phyloP scores from a whole-genome alignment of 148 eudicot genomes.

The Fagopyrum tataricum region DNA sequence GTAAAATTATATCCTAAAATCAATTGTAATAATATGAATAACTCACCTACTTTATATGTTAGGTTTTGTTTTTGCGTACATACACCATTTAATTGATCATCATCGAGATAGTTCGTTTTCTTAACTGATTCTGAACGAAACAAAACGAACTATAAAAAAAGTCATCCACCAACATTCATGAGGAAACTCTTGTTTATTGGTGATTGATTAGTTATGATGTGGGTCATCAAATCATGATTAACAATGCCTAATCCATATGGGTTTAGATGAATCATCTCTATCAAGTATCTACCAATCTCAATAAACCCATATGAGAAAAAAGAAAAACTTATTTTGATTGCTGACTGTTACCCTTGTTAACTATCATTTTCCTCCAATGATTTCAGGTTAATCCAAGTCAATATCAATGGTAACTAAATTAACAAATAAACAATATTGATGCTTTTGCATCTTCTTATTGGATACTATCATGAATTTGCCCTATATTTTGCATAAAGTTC shows the following conservation, averaged over 20 bases:
- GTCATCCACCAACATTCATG: slow-evolving; percentile 2
- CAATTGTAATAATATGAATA: too few species aligned
- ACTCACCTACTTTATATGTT: too few species aligned
- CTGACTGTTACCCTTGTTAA: neutral
- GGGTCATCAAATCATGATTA: neutral
- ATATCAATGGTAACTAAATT: neutral
- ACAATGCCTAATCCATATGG: neutral
- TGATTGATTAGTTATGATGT: neutral
- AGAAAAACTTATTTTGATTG: neutral
- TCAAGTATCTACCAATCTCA: neutral
- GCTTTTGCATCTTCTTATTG: too few species aligned
- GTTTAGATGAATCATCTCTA: neutral
- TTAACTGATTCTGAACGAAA: too few species aligned
- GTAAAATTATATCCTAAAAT: too few species aligned
- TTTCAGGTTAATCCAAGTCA: slow-evolving; percentile 8
- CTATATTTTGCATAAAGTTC: too few species aligned
- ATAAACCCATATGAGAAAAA: neutral
- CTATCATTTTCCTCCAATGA: slow-evolving; percentile 9
- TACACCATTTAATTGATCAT: too few species aligned
- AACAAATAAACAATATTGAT: neutral
- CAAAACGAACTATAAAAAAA: neutral
- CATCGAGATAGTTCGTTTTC: too few species aligned
- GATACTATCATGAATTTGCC: neutral
- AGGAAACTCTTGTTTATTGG: neutral
- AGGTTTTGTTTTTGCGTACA: too few species aligned